Evolutionary conservation across 2,329 filamentous ascomycete genomes (phyloP).

Genomic region (Xylariaceae sp.): DNA sequence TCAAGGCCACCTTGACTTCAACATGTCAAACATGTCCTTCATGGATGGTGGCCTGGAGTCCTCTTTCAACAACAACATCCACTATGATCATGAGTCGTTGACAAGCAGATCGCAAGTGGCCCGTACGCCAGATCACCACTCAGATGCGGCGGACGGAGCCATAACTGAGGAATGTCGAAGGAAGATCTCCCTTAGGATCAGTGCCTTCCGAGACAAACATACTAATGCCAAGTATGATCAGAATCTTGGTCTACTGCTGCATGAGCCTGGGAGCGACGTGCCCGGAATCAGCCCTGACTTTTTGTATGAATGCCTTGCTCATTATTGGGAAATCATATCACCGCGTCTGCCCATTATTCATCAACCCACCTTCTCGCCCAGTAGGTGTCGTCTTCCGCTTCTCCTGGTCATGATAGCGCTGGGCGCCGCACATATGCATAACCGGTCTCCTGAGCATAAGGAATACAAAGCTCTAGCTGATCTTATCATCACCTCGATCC

Average conservation of each 20-base stretch:
- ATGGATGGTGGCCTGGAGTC: conserved; percentile 46
- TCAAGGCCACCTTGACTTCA: conserved; percentile 38
- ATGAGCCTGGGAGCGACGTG: conserved; percentile 38
- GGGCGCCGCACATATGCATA: conserved; percentile 73
- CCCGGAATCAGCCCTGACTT: conserved; percentile 64
- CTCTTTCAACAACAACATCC: conserved; percentile 45
- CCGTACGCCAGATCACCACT: conserved; percentile 36
- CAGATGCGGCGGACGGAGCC: conserved; percentile 38
- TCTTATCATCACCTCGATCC: conserved; percentile 63
- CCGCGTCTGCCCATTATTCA: conserved; percentile 83
- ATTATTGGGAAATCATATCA: conserved; percentile 83
- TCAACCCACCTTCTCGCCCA: conserved; percentile 77
- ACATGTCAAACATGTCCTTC: conserved; percentile 40
- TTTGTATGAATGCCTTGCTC: conserved; percentile 79
- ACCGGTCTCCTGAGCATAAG: conserved; percentile 45
- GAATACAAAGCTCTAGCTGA: conserved; percentile 46
- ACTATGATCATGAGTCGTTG: conserved; percentile 47
- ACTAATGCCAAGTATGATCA: conserved; percentile 36
- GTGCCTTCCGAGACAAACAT: conserved; percentile 39
- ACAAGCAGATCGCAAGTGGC: conserved; percentile 43
- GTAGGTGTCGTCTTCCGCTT: conserved; percentile 71
- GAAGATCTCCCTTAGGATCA: conserved; percentile 41
- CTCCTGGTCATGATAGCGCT: conserved; percentile 79
- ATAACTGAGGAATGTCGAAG: conserved; percentile 41
- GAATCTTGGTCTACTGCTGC: conserved; percentile 29